phyloP scores from a whole-genome alignment of 192 early-diverging fungal genomes.

The Coemansia sp. region DNA sequence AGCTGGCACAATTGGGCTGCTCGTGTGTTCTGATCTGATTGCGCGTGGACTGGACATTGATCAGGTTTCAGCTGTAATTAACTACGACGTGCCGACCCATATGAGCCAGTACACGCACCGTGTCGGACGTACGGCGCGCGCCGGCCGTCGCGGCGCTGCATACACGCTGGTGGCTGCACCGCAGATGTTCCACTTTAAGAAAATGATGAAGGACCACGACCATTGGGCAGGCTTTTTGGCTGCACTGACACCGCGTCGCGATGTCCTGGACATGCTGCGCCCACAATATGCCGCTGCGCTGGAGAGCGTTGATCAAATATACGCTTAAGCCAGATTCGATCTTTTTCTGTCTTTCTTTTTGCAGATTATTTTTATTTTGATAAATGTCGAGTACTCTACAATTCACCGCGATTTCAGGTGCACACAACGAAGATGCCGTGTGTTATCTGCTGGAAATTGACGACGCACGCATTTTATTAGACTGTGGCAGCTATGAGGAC shows the following conservation, averaged over 20 bases:
- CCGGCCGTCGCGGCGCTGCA: constrained; percentile 77
- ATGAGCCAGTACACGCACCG: constrained; percentile 91
- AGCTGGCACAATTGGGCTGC: constrained; percentile 63
- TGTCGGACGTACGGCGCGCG: constrained; percentile 88
- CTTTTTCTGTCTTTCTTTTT: neutral
- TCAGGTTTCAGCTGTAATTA: constrained; percentile 73
- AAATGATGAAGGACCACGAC: constrained; percentile 65
- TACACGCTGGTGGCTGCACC: constrained; percentile 71
- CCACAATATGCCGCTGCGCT: constrained; percentile 39
- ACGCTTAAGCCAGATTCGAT: constrained; percentile 6
- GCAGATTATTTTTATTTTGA: neutral
- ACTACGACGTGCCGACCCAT: constrained; percentile 81
- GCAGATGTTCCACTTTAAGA: constrained; percentile 70
- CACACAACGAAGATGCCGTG: constrained; percentile 77
- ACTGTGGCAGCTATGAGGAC: constrained; percentile 88
- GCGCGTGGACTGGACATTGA: constrained; percentile 89
- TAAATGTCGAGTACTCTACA: constrained; percentile 60
- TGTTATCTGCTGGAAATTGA: constrained; percentile 93
- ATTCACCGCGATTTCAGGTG: constrained; percentile 86
- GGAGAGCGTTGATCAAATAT: constrained; percentile 23
- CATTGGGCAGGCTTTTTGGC: constrained; percentile 60
- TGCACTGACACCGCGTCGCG: constrained; percentile 55
- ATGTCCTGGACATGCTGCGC: constrained; percentile 33
- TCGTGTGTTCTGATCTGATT: constrained; percentile 85
- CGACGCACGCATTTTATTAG: constrained; percentile 87